Base-by-base conservation (phyloP, 352 stramenopile genomes). In the Globisporangium perplexum region DNA sequence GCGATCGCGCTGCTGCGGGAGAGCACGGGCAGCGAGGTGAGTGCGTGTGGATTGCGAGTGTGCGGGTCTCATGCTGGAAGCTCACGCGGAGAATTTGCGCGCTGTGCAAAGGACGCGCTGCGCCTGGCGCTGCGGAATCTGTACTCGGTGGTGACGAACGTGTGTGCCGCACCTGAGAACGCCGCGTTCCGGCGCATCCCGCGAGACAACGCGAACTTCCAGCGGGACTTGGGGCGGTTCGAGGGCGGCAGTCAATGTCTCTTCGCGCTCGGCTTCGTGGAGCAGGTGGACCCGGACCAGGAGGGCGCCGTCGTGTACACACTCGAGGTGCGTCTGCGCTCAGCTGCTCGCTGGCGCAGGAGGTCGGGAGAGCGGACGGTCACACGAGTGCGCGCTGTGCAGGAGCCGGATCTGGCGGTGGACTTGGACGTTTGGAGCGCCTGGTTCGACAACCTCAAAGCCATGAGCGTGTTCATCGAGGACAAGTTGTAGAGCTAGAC, bases 391-490 rank as follows among this genome's bases (percentile, higher is more conserved):
- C n/a, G n/a, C n/a, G n/a, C 14, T 14, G 31, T 3, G n/a, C 47
- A 91, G 74, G 81, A 94, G 53, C 81, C 83, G 0, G 74, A 94
- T 50, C 57, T 94, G 51, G 73, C 68, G 7, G 65, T 72, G 50
- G 83, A 94, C 61, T 59, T 94, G 22, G 77, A 94, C 55, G 67
- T 64, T 14, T 94, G 83, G 83, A 94, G 77, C 55, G 58, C 65
- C 33, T 94, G 83, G 83, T 94, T 92, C 58, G 79, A 92, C 36
- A 65, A 62, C 18, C 60, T 94, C 14, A 90, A 84, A 55, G 74
- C 68, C 31, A 78, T 91, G 72, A 75, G 77, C 52, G 69, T 63
- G 33, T 50, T 78, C n/a, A 53, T 83, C 12, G 62, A 62, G 41
- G 59, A 56, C 5, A 74, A 76, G 30, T 31, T 82, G 14, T 46